Evolutionary conservation across 2,329 filamentous ascomycete genomes (phyloP), one percentile per base, ranked within the genome.

Genomic region (Scedosporium apiospermum): DNA sequence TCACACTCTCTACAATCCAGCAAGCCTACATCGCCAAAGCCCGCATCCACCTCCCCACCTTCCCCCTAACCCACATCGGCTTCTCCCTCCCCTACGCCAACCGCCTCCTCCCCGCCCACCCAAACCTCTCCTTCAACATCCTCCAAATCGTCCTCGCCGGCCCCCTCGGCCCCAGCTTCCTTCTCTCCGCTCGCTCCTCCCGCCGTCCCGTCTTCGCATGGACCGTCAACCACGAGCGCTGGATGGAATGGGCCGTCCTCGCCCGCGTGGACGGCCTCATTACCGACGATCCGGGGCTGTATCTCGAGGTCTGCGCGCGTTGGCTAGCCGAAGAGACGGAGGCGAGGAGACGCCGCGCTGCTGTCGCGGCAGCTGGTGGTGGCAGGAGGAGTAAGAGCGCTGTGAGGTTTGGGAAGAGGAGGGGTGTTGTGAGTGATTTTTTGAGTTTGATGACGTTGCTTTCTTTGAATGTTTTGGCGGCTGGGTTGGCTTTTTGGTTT

Each of bases 221-320:
- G 93, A 97, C 93, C 0, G 89, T 96, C 60, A 96, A 98, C 71
- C 82, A 88, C 14, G 82, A 84, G 65, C 78, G 80, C 59, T 83
- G 86, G 74, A 97, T 98, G 93, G 82, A 86, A 68, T 96, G 91
- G 91, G 82, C 85, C 66, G 84, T 96, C 41, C 67, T 68, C 3
- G 69, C 70, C 65, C 73, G 75, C 58, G 57, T 64, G 14, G 90
- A 96, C 68, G 93, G 90, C 0, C 88, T 96, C 4, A 87, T 96
- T 61, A 96, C 92, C 0, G 93, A 97, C 70, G 87, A 96, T 67
- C 90, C 90, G 1, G 82, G 82, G 70, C 74, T 82, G 66, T 93
- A 87, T 69, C 71, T 86, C 26, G 81, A 88, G 55, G 80, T 91
- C 1, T 85, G 83, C 65, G 69, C 78, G 57, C 68, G 74, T 53